These are phyloP conservation scores for Astraeus odoratus DNA, from an alignment of 768 basidiomycete genomes.

Conservation along the genomic window DNA sequence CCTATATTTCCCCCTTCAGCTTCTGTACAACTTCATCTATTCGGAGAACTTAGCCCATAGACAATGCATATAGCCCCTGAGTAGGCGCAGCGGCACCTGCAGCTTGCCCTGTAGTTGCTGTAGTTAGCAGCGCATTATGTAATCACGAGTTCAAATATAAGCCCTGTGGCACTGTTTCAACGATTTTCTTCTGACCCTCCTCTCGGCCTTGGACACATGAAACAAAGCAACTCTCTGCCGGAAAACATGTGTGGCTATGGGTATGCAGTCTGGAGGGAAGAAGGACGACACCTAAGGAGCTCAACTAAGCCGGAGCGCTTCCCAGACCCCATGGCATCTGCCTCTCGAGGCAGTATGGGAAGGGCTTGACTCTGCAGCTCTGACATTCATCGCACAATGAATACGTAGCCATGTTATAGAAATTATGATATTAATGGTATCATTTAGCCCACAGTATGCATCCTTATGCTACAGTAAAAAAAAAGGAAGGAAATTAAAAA, in stretches of 20 bases:
- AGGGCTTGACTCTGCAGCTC: slow-evolving; percentile 74
- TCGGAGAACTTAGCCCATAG: too few species aligned
- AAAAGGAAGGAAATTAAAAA: too few species aligned
- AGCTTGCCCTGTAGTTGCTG: too few species aligned
- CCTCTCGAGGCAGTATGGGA: slow-evolving; percentile 35
- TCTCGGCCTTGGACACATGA: slow-evolving; percentile 21
- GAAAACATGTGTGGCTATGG: slow-evolving; percentile 34
- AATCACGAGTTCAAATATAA: not conserved
- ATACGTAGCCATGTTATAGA: not conserved
- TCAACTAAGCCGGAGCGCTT: slow-evolving; percentile 81
- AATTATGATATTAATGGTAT: too few species aligned
- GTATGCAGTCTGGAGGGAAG: slow-evolving; percentile 47
- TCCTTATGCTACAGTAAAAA: not conserved
- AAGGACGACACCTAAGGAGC: slow-evolving; percentile 33
- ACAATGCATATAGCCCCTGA: too few species aligned
- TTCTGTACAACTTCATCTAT: too few species aligned
- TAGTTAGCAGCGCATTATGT: too few species aligned
- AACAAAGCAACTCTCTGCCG: slow-evolving; percentile 51
- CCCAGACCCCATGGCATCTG: slow-evolving; percentile 35
- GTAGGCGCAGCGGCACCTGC: too few species aligned
- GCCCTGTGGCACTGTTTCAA: too few species aligned
- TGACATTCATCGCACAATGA: slow-evolving; percentile 36
- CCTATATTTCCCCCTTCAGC: too few species aligned
- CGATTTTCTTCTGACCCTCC: slow-evolving; percentile 11
- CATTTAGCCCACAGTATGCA: too few species aligned